These are phyloP conservation scores for Aspergillus udagawae DNA, from an alignment of 2,329 filamentous ascomycete genomes.

Conservation along the genomic window DNA sequence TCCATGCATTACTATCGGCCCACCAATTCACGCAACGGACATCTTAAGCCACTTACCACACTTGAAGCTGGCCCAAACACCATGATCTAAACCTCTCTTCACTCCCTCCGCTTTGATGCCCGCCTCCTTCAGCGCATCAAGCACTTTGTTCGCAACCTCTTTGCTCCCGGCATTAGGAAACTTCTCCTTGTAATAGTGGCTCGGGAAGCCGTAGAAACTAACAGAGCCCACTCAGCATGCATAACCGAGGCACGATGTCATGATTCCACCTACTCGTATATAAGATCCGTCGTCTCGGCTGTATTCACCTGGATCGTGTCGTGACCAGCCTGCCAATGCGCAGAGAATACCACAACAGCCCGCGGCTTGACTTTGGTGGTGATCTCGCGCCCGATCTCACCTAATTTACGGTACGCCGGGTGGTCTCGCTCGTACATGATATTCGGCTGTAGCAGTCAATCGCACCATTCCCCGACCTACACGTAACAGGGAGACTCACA, in stretches of 20 bases:
- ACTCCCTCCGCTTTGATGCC: slow-evolving; percentile 59
- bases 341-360: slow-evolving; percentile 71
- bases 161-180: slow-evolving; percentile 63
- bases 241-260: background rate
- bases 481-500: slow-evolving; percentile 21
- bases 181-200: slow-evolving; percentile 63
- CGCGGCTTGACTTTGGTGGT: slow-evolving; percentile 66
- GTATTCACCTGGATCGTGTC: slow-evolving; percentile 62
- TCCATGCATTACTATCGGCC: background rate
- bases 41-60: slow-evolving; percentile 36
- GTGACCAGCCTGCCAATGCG: slow-evolving; percentile 65
- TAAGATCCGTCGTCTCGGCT: slow-evolving; percentile 60
- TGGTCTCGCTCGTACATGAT: slow-evolving; percentile 67
- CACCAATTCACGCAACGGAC: background rate
- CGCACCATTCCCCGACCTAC: background rate
- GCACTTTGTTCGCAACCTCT: slow-evolving; percentile 56
- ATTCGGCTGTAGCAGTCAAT: slow-evolving; percentile 44
- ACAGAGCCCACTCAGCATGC: background rate
- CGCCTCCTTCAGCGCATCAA: slow-evolving; percentile 51
- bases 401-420: slow-evolving; percentile 62
- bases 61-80: slow-evolving; percentile 68
- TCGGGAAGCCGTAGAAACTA: slow-evolving; percentile 68
- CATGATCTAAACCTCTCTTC: slow-evolving; percentile 67
- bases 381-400: slow-evolving; percentile 65
- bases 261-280: slow-evolving; percentile 57